Base-by-base conservation (phyloP, 202 grass and related monocot genomes). In the Panicum virgatum region DNA sequence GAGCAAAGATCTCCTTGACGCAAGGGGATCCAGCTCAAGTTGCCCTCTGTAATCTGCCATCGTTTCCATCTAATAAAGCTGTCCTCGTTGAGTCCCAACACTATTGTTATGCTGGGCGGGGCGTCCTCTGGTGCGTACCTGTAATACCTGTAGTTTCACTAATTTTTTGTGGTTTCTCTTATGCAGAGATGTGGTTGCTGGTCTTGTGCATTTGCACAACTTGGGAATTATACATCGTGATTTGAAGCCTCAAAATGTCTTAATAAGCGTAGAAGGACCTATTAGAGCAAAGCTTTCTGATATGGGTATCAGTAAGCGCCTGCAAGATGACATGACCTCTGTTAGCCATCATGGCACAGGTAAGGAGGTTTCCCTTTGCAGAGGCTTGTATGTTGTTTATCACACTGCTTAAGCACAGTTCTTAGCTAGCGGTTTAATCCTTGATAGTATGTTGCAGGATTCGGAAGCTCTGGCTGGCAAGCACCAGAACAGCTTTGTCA, bases 201-300 rank as follows among this genome's bases (percentile, higher is more conserved):
- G 92, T 81, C 76, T 98, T 82, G 87, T 75, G 38, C 96, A 98
- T 85, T 83, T 98, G 61, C 96, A 98, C 93, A 81, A 86, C 69
- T 81, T 98, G 78, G 96, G 96, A 82, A 98, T 98, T 42, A 92
- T 98, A 75, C 96, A 98, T 90, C 93, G 96, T 5, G 92, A 98
- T 96, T 73, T 98, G 84, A 98, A 98, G 89, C 96, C 92, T 77
- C 96, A 98, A 65, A 98, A 98, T 88, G 96, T 98, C 57, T 81
- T 98, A 77, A 96, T 98, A 77, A 96, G 82, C 71, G 77, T 68
- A 75, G 90, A 86, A 63, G 81, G 87, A 51, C 20, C 73, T 72
- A 40, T 92, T 22, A 84, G 87, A 75, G 96, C 96, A 81, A 98
- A 98, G 64, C 80, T 98, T 79, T 96, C 92, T 83, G 96, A 98